Evolutionary conservation across 352 stramenopile species (phyloP), one percentile per base, ranked within the genome.

Genomic region (Pythium brassicae): DNA sequence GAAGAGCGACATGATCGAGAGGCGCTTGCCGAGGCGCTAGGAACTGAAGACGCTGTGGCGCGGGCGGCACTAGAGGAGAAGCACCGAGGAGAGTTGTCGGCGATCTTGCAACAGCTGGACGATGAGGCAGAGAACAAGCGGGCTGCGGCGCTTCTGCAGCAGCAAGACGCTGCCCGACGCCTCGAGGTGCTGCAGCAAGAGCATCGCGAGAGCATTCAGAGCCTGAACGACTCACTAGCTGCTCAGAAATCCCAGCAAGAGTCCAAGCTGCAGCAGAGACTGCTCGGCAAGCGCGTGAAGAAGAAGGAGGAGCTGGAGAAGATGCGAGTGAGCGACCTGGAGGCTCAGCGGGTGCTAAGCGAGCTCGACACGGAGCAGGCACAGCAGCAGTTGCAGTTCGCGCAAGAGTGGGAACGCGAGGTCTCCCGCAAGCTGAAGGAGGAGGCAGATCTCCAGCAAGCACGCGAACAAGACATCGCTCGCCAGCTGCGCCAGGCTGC

Each of bases 111-210:
- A 25, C 49, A 59, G 23, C 46, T 54, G n/a, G 53, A 45, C 11
- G 43, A 22, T n/a, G 48, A 53, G 2, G 44, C 54, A 12, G 69
- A 62, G 53, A 61, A 47, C 42, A 50, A 60, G 4, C 56, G 65
- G 19, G 54, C 67, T 34, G 44, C 73, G 23, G 58, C 42, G 10
- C 56, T 61, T 34, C 40, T 47, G 1, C 67, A 78, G 34, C 65
- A 75, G n/a, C 57, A 72, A n/a, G 58, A 74, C 19, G 63, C 64
- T 3, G 63, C 82, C 50, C 57, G 54, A 1, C 74, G 86, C 35
- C 66, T 83, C 0, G 55, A 73, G 26, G 61, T 74, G 8, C 50
- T 90, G 17, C 62, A 75, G 27, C 55, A 74, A 12, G 80, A 90
- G 50, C 76, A 87, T 42, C 44, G 61, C 11, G 61, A 66, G 3